Percentiles rank a stretch among this genome's conserved stretches.
Evolutionary conservation across 2,329 filamentous ascomycete species (phyloP).

Genomic region (Aureobasidium sp.): DNA sequence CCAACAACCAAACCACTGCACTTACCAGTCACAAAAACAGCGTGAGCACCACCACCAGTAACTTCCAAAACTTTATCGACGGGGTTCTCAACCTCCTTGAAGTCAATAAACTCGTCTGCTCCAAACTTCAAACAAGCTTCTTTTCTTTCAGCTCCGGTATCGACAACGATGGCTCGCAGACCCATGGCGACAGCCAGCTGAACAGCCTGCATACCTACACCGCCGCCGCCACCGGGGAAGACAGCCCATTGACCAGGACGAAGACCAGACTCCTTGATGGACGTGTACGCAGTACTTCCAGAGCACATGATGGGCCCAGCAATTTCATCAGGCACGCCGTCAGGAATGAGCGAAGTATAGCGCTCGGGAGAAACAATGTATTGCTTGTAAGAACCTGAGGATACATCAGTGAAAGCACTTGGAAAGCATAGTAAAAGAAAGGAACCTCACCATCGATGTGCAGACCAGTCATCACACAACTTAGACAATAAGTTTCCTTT

Average conservation of each 20-base stretch:
- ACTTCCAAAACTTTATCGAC: slow-evolving; percentile 38
- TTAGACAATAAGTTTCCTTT: slow-evolving; percentile 46
- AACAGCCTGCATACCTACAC: slow-evolving; percentile 51
- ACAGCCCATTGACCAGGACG: slow-evolving; percentile 47
- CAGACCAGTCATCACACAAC: slow-evolving; percentile 40
- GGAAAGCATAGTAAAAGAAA: too few species aligned
- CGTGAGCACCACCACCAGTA: slow-evolving; percentile 42
- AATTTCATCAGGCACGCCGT: slow-evolving; percentile 46
- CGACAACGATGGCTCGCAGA: slow-evolving; percentile 48
- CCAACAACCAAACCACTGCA: neutral
- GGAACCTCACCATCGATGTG: slow-evolving; percentile 24
- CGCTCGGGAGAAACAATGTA: slow-evolving; percentile 49
- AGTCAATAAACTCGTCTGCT: slow-evolving; percentile 51
- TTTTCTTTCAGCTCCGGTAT: slow-evolving; percentile 42
- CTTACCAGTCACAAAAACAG: slow-evolving; percentile 27
- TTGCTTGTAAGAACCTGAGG: slow-evolving; percentile 48
- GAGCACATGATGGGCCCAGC: slow-evolving; percentile 55
- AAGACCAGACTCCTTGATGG: slow-evolving; percentile 44
- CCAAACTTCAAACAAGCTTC: slow-evolving; percentile 42
- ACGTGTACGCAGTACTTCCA: slow-evolving; percentile 50
- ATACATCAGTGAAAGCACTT: neutral
- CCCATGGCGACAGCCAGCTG: slow-evolving; percentile 49
- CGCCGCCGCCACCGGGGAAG: slow-evolving; percentile 49
- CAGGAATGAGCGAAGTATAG: slow-evolving; percentile 48
- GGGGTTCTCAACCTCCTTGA: slow-evolving; percentile 34